Percentiles rank a stretch among this genome's conserved stretches.
phyloP scores from a whole-genome alignment of 352 stramenopile species.

The Phytophthora pistaciae region DNA sequence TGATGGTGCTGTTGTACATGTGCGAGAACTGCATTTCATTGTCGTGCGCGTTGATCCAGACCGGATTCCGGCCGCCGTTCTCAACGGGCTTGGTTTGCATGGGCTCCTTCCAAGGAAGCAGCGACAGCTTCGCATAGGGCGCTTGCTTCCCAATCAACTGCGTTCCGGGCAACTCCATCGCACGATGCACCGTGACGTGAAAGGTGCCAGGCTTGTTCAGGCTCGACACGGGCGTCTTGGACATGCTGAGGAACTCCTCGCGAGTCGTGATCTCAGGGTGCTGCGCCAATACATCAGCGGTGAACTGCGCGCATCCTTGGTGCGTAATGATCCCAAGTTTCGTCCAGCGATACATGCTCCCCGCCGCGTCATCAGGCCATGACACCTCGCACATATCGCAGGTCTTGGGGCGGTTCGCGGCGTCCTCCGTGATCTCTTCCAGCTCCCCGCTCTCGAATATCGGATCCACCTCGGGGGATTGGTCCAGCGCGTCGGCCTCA shows the following conservation, averaged over 20 bases:
- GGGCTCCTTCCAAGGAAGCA: slow-evolving; percentile 88
- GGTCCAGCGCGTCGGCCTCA: slow-evolving; percentile 57
- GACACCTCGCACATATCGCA: slow-evolving; percentile 89
- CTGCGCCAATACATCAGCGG: slow-evolving; percentile 67
- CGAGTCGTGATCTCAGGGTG: slow-evolving; percentile 68
- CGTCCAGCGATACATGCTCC: slow-evolving; percentile 65
- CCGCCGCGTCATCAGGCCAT: slow-evolving; percentile 72
- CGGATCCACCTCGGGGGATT: slow-evolving; percentile 71
- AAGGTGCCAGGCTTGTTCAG: slow-evolving; percentile 80
- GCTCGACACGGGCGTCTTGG: slow-evolving; percentile 54
- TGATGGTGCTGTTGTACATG: slow-evolving; percentile 92
- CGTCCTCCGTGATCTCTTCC: slow-evolving; percentile 49
- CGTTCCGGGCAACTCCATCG: slow-evolving; percentile 73
- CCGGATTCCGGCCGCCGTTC: slow-evolving; percentile 75
- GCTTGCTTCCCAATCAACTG: slow-evolving; percentile 73
- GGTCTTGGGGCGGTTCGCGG: slow-evolving; percentile 30
- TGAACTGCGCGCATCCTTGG: slow-evolving; percentile 80
- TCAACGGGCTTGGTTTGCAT: slow-evolving; percentile 82
- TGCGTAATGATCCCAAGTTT: slow-evolving; percentile 70
- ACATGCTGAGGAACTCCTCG: slow-evolving; percentile 54
- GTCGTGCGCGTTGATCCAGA: slow-evolving; percentile 78
- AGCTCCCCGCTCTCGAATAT: slow-evolving; percentile 77
- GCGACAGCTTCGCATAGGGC: slow-evolving; percentile 78
- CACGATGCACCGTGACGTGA: slow-evolving; percentile 76
- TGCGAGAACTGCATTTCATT: slow-evolving; percentile 88